A percentile compares a stretch with the other conserved stretches of the same genome.
These are phyloP conservation scores for Cyphellophora europaea DNA, from an alignment of 2,329 filamentous ascomycete genomes.

Conservation along the genomic window DNA sequence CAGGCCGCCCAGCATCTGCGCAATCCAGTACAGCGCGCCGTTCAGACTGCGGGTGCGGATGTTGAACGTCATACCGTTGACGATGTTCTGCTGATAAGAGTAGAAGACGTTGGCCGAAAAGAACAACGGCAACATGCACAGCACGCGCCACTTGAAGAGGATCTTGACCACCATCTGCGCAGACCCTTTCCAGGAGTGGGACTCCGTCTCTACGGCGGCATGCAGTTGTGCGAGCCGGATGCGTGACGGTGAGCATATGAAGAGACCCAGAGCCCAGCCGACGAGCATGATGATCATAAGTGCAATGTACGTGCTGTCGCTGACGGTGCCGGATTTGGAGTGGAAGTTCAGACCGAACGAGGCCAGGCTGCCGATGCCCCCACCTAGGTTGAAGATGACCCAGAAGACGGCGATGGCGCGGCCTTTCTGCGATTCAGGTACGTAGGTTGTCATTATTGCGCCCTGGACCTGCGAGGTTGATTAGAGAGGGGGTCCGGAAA, in stretches of 20 bases:
- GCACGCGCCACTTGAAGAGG: conserved; percentile 41
- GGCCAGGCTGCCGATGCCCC: conserved; percentile 61
- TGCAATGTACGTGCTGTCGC: conserved; percentile 48
- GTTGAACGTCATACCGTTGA: conserved; percentile 45
- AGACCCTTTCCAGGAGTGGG: conserved; percentile 28
- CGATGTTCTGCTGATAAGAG: conserved; percentile 57
- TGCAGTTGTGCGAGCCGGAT: conserved; percentile 31
- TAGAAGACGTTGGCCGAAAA: conserved; percentile 62
- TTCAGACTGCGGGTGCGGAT: conserved; percentile 48
- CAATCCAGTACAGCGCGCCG: conserved; percentile 46
- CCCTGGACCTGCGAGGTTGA: too few species aligned
- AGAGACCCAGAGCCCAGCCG: conserved; percentile 38
- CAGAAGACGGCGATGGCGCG: conserved; percentile 87
- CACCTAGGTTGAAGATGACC: conserved; percentile 90
- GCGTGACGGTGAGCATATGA: conserved; percentile 40
- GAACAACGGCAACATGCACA: conserved; percentile 63
- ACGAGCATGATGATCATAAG: conserved; percentile 63
- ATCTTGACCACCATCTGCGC: conserved; percentile 22
- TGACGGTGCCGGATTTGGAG: conserved; percentile 34
- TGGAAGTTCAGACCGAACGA: conserved; percentile 38
- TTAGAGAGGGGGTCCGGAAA: too few species aligned
- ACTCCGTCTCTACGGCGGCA: conserved; percentile 28
- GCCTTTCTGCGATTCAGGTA: conserved; percentile 72
- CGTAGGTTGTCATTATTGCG: conserved; percentile 61
- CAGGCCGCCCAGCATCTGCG: conserved; percentile 46